Evolutionary conservation across 2,329 filamentous ascomycete genomes (phyloP), one percentile per base, ranked within the genome.

Genomic region (Chaetomium olivaceum): DNA sequence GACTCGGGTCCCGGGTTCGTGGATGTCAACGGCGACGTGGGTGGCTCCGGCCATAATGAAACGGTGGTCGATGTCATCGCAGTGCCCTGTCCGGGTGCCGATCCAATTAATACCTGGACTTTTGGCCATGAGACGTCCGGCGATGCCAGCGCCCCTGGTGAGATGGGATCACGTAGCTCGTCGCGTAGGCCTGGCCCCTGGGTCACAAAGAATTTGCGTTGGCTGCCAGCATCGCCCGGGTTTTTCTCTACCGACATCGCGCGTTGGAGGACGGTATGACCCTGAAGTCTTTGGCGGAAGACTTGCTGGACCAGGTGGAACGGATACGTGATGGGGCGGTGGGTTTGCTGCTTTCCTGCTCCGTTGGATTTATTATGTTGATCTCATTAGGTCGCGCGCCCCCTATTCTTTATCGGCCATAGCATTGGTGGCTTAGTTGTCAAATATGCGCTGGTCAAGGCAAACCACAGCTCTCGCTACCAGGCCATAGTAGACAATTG

Each of bases 341-440:
- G 23, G 61, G 68, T 70, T 6, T 19, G 9, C 9, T 57, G 29
- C 31, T 33, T 23, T 48, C 4, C 3, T 55, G 6, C 39, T 21
- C 7, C 0, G 9, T 19, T 8, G 0, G 9, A 12, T 1, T 1
- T 6, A 0, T 19, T 29, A 63, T 68, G 23, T 67, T 72, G 60
- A 71, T 51, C 16, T 7, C 23, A 75, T 58, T 72, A 73, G 23
- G 74, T 74, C 51, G 75, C 76, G 1, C 80, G 86, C 5, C 87
- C 86, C 0, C 70, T 89, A 2, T 80, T 89, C 66, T 87, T 89
- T 71, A 79, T 89, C 14, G 86, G 81, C 12, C 87, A 89, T 64
- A 87, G 86, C 56, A 79, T 88, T 6, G 87, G 87, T 1, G 87
- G 87, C 0, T 72, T 89, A 29, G 83, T 88, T 1, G 82, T 83